These are phyloP conservation scores for Irpex sp. DNA, from an alignment of 1,284 basidiomycete species.

Conservation along the genomic window DNA sequence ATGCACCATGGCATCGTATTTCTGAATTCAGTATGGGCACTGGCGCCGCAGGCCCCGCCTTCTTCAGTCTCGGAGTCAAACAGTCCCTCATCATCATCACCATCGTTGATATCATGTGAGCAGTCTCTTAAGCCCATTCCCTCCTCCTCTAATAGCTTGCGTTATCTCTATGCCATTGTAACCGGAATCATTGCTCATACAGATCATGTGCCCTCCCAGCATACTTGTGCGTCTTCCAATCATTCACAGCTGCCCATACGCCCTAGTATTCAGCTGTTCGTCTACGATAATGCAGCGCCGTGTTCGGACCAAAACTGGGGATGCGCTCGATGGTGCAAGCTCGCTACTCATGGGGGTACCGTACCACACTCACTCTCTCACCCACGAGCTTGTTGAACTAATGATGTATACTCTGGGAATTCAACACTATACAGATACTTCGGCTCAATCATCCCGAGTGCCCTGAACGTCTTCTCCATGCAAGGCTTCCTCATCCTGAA, in stretches of 20 bases:
- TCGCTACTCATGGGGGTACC: slow-evolving; percentile 49
- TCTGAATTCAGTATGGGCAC: slow-evolving; percentile 39
- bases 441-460: slow-evolving; percentile 36
- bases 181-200: background rate
- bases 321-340: slow-evolving; percentile 62
- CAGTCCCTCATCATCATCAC: slow-evolving; percentile 46
- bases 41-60: slow-evolving; percentile 53
- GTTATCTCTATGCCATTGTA: too few relatives aligned
- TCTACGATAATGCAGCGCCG: slow-evolving; percentile 32
- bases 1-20: background rate
- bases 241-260: too few relatives aligned
- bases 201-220: slow-evolving; percentile 34
- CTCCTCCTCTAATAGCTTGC: too few relatives aligned
- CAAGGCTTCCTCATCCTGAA: slow-evolving; percentile 72
- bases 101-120: slow-evolving; percentile 50
- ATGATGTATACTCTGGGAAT: background rate
- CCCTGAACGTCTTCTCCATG: slow-evolving; percentile 59
- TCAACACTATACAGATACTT: slow-evolving; percentile 44
- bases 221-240: slow-evolving; percentile 42
- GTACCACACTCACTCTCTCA: too few relatives aligned
- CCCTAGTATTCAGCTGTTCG: background rate
- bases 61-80: slow-evolving; percentile 50
- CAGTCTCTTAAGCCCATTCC: too few relatives aligned
- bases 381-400: too few relatives aligned
- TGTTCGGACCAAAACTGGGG: slow-evolving; percentile 59